These are phyloP conservation scores for Cucurbita ficifolia DNA, from an alignment of 306 rosid genomes.

Conservation along the genomic window DNA sequence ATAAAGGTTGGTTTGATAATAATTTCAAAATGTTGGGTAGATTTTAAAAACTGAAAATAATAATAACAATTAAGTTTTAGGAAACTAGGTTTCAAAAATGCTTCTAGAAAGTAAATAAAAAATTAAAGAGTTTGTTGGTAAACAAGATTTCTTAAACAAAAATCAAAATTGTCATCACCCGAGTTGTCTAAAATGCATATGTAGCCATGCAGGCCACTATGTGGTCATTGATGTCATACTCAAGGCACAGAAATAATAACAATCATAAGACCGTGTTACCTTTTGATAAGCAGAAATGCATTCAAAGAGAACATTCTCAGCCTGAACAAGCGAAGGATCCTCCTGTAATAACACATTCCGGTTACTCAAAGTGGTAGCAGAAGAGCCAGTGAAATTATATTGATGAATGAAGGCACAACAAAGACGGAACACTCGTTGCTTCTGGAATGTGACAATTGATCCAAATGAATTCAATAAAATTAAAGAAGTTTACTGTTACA, in stretches of 20 bases:
- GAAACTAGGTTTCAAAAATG: background rate
- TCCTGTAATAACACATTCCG: constrained; percentile 22
- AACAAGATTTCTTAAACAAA: background rate
- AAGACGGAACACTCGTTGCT: background rate
- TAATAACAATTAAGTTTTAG: background rate
- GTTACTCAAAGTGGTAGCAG: background rate
- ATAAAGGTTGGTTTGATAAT: too few relatives aligned
- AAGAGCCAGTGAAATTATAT: background rate
- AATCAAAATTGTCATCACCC: background rate
- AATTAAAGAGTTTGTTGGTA: background rate
- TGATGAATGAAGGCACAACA: background rate
- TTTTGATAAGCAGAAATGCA: constrained; percentile 55
- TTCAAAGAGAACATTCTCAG: constrained; percentile 35
- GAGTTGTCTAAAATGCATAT: background rate
- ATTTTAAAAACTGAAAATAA: too few relatives aligned
- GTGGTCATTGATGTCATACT: background rate
- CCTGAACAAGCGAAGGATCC: constrained; percentile 24
- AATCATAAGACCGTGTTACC: constrained; percentile 13
- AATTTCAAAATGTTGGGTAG: background rate
- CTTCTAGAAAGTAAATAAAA: background rate
- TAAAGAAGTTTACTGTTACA: background rate
- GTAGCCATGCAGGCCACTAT: background rate
- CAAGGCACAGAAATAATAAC: background rate
- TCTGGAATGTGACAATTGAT: background rate
- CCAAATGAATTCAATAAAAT: background rate